Percentiles rank a stretch among this genome's conserved stretches.
Conservation (phyloP, 73 alveolate genomes). For the Effrenium voratum region DNA sequence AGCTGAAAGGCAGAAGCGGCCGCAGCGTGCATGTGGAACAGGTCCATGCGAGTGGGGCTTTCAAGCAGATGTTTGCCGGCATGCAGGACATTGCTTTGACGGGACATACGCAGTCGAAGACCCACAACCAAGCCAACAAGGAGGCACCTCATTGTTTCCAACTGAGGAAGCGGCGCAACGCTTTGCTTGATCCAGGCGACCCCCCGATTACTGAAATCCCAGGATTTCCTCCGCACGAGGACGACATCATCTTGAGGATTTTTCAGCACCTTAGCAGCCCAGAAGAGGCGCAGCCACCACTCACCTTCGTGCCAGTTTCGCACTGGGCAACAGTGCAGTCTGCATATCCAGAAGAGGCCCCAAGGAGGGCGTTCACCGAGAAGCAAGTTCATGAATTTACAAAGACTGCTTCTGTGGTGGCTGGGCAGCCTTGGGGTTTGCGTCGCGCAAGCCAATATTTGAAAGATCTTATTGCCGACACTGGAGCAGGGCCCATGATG, state of each 20-base stretch:
- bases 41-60: background rate
- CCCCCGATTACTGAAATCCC: background rate
- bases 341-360: background rate
- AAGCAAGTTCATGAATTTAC: background rate
- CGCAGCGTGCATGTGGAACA: background rate
- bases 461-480: background rate
- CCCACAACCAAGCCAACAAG: background rate
- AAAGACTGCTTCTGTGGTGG: background rate
- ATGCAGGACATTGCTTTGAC: background rate
- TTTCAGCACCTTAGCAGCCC: background rate
- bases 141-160: background rate
- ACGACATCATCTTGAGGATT: background rate
- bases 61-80: background rate
- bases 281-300: background rate
- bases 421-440: background rate
- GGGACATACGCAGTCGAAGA: background rate
- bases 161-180: background rate
- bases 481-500: too few relatives aligned
- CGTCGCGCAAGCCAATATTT: background rate
- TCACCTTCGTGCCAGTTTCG: background rate
- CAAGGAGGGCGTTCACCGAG: background rate
- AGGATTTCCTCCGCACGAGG: background rate
- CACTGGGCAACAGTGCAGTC: background rate
- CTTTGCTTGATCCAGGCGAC: too few relatives aligned
- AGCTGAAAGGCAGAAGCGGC: background rate